phyloP scores from a whole-genome alignment of 495 filamentous ascomycete genomes.

The Hamigera avellanea region DNA sequence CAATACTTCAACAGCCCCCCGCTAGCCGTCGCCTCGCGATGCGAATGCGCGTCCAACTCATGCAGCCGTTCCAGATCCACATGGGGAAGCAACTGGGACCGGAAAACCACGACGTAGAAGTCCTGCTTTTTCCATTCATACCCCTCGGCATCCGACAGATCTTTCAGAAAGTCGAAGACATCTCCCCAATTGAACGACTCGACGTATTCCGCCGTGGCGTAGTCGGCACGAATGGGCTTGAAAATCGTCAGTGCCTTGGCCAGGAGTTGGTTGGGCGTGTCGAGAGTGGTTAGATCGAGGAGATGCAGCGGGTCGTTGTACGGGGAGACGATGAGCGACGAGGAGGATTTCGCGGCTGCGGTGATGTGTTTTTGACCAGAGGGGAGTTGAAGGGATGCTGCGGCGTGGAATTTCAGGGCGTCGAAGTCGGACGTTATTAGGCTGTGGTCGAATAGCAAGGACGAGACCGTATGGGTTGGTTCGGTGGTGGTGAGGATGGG shows the following conservation, averaged over 20 bases:
- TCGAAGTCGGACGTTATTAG: conserved; percentile 23
- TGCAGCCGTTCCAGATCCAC: conserved; percentile 51
- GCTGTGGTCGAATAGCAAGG: conserved; percentile 16
- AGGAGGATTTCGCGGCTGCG: conserved; percentile 1
- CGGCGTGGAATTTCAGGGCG: conserved; percentile 23
- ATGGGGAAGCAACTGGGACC: conserved; percentile 52
- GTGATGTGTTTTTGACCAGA: conserved; percentile 2
- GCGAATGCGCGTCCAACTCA: conserved; percentile 60
- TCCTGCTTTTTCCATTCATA: conserved; percentile 48
- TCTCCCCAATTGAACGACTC: conserved; percentile 70
- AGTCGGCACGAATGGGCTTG: conserved; percentile 49
- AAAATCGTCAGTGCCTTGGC: conserved; percentile 56
- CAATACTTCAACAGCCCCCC: conserved; percentile 89
- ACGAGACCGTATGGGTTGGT: no score
- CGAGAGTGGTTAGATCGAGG: conserved; percentile 55
- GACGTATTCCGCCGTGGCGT: conserved; percentile 63
- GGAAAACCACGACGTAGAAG: conserved; percentile 79
- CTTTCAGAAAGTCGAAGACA: conserved; percentile 42
- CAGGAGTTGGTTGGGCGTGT: conserved; percentile 52
- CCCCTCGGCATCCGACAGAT: conserved; percentile 23
- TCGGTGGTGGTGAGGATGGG: conserved; percentile 1
- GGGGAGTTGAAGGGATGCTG: conserved; percentile 22
- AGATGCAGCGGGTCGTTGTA: conserved; percentile 59
- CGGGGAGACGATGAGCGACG: conserved; percentile 53
- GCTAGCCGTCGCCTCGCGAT: conserved; percentile 61